Evolutionary conservation across 352 stramenopile genomes (phyloP).

Genomic region (Phytophthora gonapodyides): DNA sequence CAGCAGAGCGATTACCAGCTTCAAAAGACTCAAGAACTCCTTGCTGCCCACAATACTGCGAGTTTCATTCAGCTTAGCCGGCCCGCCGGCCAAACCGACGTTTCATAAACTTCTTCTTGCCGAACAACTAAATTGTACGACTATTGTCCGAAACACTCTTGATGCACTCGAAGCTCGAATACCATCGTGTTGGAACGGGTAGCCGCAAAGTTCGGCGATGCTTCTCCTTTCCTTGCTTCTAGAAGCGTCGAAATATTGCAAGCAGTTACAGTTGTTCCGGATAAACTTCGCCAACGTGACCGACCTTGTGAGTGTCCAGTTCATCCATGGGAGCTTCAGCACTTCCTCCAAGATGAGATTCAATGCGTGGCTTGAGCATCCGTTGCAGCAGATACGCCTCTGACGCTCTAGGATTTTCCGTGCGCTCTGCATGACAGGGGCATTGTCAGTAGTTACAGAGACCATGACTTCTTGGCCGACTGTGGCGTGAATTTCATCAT

Average conservation of each 20-base stretch:
- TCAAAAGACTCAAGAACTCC: not conserved
- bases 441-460: too few species aligned
- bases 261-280: too few species aligned
- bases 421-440: too few species aligned
- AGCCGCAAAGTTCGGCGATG: not conserved
- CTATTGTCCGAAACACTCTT: conserved; percentile 4
- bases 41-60: not conserved
- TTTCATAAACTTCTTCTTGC: conserved; percentile 3
- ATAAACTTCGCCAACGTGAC: conserved; percentile 4
- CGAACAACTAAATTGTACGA: not conserved
- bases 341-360: conserved; percentile 6
- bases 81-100: not conserved
- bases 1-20: not conserved
- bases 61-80: not conserved
- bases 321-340: conserved; percentile 1
- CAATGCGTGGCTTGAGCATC: too few species aligned
- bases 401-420: too few species aligned
- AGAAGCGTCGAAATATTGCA: too few species aligned
- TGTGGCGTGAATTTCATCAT: too few species aligned
- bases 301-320: not conserved
- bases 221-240: conserved; percentile 3
- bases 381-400: too few species aligned
- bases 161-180: conserved; percentile 5
- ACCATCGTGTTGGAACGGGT: conserved; percentile 1
- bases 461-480: too few species aligned